A percentile compares a stretch with the other conserved stretches of the same genome.
These are phyloP conservation scores for Ogataea sp. DNA, from an alignment of 805 yeast genomes.

Conservation along the genomic window DNA sequence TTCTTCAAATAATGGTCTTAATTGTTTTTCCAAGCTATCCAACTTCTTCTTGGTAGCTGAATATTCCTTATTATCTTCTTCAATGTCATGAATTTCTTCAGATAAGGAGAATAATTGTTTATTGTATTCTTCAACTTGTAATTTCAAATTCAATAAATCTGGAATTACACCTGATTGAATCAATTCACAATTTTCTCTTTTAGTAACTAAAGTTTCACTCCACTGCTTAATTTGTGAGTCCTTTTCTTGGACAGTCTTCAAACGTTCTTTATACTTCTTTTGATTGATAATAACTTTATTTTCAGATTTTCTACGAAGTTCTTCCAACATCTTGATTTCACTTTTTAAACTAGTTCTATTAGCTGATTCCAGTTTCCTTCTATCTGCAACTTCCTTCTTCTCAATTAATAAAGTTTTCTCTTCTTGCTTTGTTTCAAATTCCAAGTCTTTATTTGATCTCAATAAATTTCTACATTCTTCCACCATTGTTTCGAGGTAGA, in stretches of 20 bases:
- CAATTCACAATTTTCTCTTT: constrained; percentile 9
- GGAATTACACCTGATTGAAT: constrained; percentile 10
- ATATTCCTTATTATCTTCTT: constrained; percentile 24
- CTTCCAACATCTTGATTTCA: constrained; percentile 34
- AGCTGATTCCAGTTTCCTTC: constrained; percentile 32
- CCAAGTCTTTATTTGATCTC: constrained; percentile 23
- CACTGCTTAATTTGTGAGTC: constrained; percentile 26
- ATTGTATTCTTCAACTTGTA: constrained; percentile 19
- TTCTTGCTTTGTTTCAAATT: constrained; percentile 31
- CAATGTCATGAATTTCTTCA: constrained; percentile 21
- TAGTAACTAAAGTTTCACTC: constrained; percentile 20
- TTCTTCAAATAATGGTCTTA: constrained; percentile 15
- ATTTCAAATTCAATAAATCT: constrained; percentile 9
- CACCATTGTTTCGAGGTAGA: constrained; percentile 31
- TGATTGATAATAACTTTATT: constrained; percentile 27
- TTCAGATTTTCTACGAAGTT: constrained; percentile 29
- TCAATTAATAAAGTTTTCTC: constrained; percentile 25
- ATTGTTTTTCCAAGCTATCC: constrained; percentile 16
- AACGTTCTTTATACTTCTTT: constrained; percentile 18
- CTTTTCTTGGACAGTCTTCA: constrained; percentile 25
- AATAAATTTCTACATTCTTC: constrained; percentile 30
- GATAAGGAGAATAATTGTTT: constrained; percentile 18
- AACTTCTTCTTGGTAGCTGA: constrained; percentile 17
- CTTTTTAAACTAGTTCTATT: constrained; percentile 30
- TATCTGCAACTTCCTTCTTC: constrained; percentile 28